These are phyloP conservation scores for Sicyos edulis DNA, from an alignment of 306 rosid genomes.

Conservation along the genomic window DNA sequence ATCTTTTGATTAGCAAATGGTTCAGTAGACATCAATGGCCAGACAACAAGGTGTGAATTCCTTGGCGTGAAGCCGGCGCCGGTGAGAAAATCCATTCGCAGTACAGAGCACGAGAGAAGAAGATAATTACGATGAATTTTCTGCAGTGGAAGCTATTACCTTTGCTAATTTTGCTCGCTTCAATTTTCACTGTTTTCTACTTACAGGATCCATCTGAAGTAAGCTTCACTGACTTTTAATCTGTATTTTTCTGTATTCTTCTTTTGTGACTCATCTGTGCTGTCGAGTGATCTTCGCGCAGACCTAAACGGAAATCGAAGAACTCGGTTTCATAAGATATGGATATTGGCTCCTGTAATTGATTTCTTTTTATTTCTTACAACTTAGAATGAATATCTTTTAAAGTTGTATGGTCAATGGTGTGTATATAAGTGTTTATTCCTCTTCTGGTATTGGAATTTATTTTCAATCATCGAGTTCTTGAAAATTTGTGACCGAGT, in stretches of 20 bases:
- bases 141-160: constrained; percentile 55
- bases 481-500: neutral
- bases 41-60: no score
- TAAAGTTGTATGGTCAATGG: neutral
- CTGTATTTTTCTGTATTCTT: neutral
- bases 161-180: constrained; percentile 37
- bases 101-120: neutral
- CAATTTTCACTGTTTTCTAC: constrained; percentile 38
- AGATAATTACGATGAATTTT: constrained; percentile 31
- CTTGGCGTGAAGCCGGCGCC: neutral
- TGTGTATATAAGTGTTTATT: neutral
- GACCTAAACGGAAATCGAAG: neutral
- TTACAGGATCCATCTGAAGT: constrained; percentile 29
- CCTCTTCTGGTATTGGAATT: neutral
- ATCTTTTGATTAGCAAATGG: no score
- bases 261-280: neutral
- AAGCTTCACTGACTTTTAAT: neutral
- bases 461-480: neutral
- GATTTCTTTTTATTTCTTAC: neutral
- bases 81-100: constrained; percentile 1
- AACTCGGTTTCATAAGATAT: neutral
- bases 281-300: neutral
- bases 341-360: neutral
- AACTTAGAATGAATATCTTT: neutral
- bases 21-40: no score